A percentile compares a stretch with the other conserved stretches of the same genome.
phyloP scores from a whole-genome alignment of 306 rosid species.

The Vicia villosa region DNA sequence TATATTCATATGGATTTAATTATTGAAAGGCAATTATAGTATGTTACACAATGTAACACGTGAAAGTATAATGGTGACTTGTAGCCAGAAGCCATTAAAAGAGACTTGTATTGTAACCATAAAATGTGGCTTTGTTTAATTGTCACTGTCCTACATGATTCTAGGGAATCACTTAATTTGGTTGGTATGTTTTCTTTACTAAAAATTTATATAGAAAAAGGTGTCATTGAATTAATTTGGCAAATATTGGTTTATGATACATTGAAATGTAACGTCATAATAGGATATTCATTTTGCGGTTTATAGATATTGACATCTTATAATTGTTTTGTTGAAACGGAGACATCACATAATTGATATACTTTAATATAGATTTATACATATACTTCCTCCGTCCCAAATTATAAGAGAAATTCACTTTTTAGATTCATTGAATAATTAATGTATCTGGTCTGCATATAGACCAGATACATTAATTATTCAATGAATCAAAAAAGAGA shows the following conservation, averaged over 20 bases:
- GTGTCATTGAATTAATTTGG: background rate
- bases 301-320: too few relatives aligned
- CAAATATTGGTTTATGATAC: background rate
- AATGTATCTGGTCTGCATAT: too few relatives aligned
- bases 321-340: too few relatives aligned
- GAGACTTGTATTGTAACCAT: conserved; percentile 10
- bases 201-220: background rate
- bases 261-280: background rate
- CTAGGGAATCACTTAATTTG: background rate
- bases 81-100: conserved; percentile 19
- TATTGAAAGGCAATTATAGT: background rate
- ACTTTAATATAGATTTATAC: too few relatives aligned
- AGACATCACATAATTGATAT: too few relatives aligned
- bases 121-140: background rate
- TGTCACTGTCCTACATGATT: background rate
- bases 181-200: background rate
- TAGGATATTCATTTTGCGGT: too few relatives aligned
- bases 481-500: too few relatives aligned
- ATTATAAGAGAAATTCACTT: too few relatives aligned
- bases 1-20: conserved; percentile 5
- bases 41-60: conserved; percentile 14
- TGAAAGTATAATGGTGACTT: conserved; percentile 26
- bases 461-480: too few relatives aligned
- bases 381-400: too few relatives aligned
- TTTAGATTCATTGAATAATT: too few relatives aligned